These are phyloP conservation scores for Alternaria atra DNA, from an alignment of 2,329 filamentous ascomycete species.

Conservation along the genomic window DNA sequence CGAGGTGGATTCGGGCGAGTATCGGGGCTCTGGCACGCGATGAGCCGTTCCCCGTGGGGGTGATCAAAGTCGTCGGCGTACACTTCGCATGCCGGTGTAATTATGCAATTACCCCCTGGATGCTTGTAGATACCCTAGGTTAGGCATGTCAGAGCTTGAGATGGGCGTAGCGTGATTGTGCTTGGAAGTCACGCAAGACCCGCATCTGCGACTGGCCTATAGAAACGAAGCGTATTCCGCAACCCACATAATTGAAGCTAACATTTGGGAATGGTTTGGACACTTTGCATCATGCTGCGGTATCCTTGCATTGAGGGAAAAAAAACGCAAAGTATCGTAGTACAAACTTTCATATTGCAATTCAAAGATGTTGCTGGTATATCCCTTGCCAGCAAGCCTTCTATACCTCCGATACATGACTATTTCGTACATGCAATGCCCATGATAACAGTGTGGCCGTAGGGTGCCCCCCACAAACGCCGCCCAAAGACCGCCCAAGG, in stretches of 20 bases:
- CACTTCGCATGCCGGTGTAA: background rate
- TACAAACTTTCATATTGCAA: conserved; percentile 6
- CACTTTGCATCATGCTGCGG: background rate
- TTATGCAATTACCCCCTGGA: background rate
- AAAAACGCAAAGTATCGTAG: background rate
- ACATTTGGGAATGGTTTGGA: background rate
- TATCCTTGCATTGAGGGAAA: background rate
- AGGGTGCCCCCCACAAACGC: conserved; percentile 36
- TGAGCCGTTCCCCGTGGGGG: conserved; percentile 5
- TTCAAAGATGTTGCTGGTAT: conserved; percentile 13
- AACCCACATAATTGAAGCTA: background rate
- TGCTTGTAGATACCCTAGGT: background rate
- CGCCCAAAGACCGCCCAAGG: conserved; percentile 40
- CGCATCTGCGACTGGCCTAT: conserved; percentile 9
- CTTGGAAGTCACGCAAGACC: conserved; percentile 5
- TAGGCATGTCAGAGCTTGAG: background rate
- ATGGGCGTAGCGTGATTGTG: background rate
- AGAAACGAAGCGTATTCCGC: conserved; percentile 7
- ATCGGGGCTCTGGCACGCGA: conserved; percentile 5
- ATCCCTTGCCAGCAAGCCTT: conserved; percentile 26
- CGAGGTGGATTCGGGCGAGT: conserved; percentile 3
- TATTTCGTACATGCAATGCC: conserved; percentile 21
- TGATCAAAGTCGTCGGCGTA: background rate
- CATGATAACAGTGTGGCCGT: conserved; percentile 11
- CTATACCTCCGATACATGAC: conserved; percentile 9